phyloP scores from a whole-genome alignment of 306 rosid genomes.

The Dryas alaskensis region DNA sequence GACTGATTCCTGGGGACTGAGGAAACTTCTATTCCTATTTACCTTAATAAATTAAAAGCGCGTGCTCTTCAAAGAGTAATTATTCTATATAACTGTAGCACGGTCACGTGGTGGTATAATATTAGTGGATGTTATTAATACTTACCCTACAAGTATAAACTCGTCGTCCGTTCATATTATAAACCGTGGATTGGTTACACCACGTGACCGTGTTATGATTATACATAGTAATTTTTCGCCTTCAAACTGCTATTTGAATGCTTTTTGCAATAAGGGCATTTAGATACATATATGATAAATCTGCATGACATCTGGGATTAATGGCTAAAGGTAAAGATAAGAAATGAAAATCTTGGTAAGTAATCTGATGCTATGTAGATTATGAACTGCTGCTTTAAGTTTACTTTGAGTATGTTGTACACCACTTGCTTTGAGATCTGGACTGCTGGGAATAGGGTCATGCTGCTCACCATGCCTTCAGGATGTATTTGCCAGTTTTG shows the following conservation, averaged over 20 bases:
- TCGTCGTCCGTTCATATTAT: too few species aligned
- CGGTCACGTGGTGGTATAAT: too few species aligned
- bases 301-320: not conserved
- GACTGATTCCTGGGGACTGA: not conserved
- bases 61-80: too few species aligned
- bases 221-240: not conserved
- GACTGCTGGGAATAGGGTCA: not conserved
- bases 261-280: not conserved
- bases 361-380: not conserved
- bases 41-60: not conserved
- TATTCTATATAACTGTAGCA: too few species aligned
- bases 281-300: not conserved
- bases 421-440: not conserved
- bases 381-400: not conserved
- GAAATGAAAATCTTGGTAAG: not conserved
- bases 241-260: constrained; percentile 1
- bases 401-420: not conserved
- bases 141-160: too few species aligned
- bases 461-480: not conserved
- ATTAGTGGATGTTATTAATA: too few species aligned
- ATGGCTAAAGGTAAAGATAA: not conserved
- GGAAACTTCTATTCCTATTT: not conserved
- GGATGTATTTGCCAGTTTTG: not conserved
- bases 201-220: too few species aligned
- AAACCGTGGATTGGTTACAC: too few species aligned